Conservation (phyloP, 2,329 filamentous ascomycete species). For the Arthroderma sp. region DNA sequence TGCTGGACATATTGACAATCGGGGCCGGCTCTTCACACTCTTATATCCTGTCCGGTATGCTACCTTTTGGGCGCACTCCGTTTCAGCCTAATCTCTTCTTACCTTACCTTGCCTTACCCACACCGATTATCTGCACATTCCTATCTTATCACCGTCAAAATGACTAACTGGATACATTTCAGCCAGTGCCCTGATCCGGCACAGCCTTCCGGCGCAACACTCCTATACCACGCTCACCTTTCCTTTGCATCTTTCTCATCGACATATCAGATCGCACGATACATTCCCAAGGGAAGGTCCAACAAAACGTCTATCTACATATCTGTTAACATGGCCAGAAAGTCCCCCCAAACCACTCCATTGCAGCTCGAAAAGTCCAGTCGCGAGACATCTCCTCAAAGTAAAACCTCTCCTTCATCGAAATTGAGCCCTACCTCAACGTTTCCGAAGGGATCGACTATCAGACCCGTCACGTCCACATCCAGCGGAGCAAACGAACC, state of each 20-base stretch:
- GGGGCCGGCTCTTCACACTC: background rate
- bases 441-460: conserved; percentile 21
- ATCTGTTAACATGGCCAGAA: conserved; percentile 14
- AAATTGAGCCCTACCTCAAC: conserved; percentile 12
- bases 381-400: conserved; percentile 7
- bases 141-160: background rate
- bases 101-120: background rate
- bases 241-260: conserved; percentile 2
- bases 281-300: background rate
- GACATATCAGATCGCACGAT: background rate
- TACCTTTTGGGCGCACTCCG: background rate
- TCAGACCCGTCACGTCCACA: conserved; percentile 28
- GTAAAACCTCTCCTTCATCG: conserved; percentile 6
- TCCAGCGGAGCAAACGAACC: conserved; percentile 4
- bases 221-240: background rate
- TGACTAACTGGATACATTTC: background rate
- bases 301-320: conserved; percentile 1
- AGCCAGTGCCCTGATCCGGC: background rate
- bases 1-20: background rate
- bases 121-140: background rate
- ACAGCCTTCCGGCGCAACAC: background rate
- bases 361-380: conserved; percentile 13
- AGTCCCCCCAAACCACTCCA: conserved; percentile 10
- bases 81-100: background rate
- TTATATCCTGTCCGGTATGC: background rate